Base-by-base conservation (phyloP, 108 stramenopile genomes). In the Asterionellopsis glacialis region DNA sequence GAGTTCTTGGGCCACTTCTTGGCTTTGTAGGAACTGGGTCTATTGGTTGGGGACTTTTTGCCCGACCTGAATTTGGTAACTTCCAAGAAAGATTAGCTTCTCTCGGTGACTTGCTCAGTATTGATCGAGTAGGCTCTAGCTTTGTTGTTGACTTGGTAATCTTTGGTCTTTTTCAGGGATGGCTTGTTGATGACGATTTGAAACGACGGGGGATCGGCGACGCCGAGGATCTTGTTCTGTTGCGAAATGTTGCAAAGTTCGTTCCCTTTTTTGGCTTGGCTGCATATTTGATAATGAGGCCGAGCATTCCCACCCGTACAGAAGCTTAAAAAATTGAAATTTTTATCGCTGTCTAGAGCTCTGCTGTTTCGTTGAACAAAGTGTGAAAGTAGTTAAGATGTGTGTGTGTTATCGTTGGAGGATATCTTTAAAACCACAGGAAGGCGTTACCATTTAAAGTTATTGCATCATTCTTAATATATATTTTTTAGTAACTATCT, bases 161-260 rank as follows among this genome's bases (percentile, higher is more conserved):
- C n/a, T 95, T 91, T 67, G 87, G 67, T 10, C 42, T 79, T 11
- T 95, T 95, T 51, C 94, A 95, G 62, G 83, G 86, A 19, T 95
- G 91, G 91, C 70, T 95, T 0, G 70, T 95, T 1, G 86, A 89
- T 51, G 94, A 95, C 42, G 94, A 95, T 65, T 53, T 77, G 62
- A 79, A 75, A 66, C 76, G 91, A 41, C 59, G 94, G 12, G 86
- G 83, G 0, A 64, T 73, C 40, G 61, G 59, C 40, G 48, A 55
- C 45, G 82, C 67, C 5, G 38, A 50, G 10, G 80, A 76, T 39
- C 64, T 59, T 23, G 59, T 68, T 23, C 57, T 67, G 38, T 48
- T 82, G 48, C 67, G 63, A 28, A 67, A 57, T 23, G 69, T 73
- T 11, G 86, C 81, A 33, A 92, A 90, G 63, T 84, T 72, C 44